Evolutionary conservation across 768 basidiomycete species (phyloP).

Genomic region (Strobilomyces confusus): DNA sequence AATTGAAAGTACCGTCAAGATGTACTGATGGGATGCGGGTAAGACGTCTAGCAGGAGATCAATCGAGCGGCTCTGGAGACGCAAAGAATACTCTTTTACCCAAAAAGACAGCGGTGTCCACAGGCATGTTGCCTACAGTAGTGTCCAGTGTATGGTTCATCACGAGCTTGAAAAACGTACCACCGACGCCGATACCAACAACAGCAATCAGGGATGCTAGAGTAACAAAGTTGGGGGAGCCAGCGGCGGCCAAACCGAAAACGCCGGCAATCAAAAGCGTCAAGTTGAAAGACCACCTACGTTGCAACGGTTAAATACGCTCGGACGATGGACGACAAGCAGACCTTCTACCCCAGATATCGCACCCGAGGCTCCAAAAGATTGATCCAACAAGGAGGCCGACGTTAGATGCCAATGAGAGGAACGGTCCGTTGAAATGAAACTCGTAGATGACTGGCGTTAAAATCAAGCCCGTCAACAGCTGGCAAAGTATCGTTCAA

Average conservation of each 20-base stretch:
- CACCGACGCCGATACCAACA: constrained; percentile 48
- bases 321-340: constrained; percentile 2
- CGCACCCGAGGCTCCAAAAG: constrained; percentile 47
- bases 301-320: background rate
- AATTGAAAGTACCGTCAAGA: constrained; percentile 53
- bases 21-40: constrained; percentile 53
- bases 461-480: constrained; percentile 43
- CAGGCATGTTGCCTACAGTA: constrained; percentile 47
- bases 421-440: constrained; percentile 41
- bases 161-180: constrained; percentile 10
- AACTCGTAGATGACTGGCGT: constrained; percentile 49
- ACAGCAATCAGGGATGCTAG: constrained; percentile 46
- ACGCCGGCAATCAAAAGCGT: constrained; percentile 51
- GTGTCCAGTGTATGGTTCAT: background rate
- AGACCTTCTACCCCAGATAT: constrained; percentile 48
- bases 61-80: background rate
- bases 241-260: constrained; percentile 51
- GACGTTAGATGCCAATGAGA: constrained; percentile 49
- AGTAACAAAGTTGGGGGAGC: constrained; percentile 42
- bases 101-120: constrained; percentile 50
- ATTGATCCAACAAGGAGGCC: constrained; percentile 51
- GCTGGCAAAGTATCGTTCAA: constrained; percentile 21
- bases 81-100: constrained; percentile 25
- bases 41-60: constrained; percentile 39
- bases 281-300: constrained; percentile 49